These are phyloP conservation scores for Perkinsus chesapeaki DNA, from an alignment of 169 alveolate species.

Conservation along the genomic window DNA sequence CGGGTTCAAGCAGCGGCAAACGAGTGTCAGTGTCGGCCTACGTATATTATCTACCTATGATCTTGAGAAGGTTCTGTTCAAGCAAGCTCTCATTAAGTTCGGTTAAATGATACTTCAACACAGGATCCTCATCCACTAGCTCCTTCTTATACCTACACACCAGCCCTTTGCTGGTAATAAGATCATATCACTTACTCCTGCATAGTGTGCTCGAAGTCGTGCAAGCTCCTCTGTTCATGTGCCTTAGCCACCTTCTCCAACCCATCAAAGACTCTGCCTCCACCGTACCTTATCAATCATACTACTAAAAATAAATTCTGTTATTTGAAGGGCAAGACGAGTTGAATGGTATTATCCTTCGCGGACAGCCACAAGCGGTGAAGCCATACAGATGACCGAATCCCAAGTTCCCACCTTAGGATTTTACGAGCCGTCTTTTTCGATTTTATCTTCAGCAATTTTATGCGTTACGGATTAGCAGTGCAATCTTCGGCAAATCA, in stretches of 20 bases:
- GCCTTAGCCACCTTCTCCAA: not conserved
- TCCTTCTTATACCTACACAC: conserved; percentile 46
- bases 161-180: not conserved
- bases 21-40: no score
- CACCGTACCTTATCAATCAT: not conserved
- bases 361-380: no score
- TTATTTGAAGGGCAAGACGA: no score
- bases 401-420: no score
- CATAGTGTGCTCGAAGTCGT: conserved; percentile 20
- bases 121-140: conserved; percentile 43
- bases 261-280: not conserved
- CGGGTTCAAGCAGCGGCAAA: no score
- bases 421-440: no score
- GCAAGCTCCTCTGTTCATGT: conserved; percentile 11
- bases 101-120: conserved; percentile 54
- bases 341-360: no score
- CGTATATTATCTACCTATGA: conserved; percentile 71
- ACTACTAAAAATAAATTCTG: no score
- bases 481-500: not conserved
- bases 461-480: no score
- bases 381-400: no score
- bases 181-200: conserved; percentile 7
- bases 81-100: conserved; percentile 61
- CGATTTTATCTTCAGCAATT: no score
- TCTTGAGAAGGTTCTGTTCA: conserved; percentile 70